Conservation (phyloP, 2,329 filamentous ascomycete genomes). For the Ascochyta rabiei region DNA sequence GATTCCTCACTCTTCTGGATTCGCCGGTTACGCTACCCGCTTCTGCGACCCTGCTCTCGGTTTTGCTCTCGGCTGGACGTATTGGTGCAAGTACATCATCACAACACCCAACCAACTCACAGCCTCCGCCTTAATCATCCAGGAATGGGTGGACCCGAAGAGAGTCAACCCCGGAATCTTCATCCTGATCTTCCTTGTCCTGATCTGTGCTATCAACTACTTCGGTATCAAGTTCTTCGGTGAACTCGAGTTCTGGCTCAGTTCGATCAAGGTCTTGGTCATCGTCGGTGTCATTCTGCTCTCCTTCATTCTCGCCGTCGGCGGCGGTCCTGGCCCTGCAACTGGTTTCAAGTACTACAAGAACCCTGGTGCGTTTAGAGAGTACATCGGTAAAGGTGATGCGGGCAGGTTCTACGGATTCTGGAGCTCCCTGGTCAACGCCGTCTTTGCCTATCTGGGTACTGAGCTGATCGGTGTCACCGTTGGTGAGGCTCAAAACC, state of each 20-base stretch:
- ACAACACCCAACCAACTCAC: constrained; percentile 85
- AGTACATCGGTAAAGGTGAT: constrained; percentile 43
- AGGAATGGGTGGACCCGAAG: constrained; percentile 73
- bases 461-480: constrained; percentile 78
- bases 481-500: constrained; percentile 80
- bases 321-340: constrained; percentile 49
- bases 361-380: constrained; percentile 53
- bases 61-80: constrained; percentile 72
- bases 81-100: constrained; percentile 79
- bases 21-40: constrained; percentile 79
- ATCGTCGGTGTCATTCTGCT: constrained; percentile 55
- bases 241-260: constrained; percentile 58
- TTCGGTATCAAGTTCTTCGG: constrained; percentile 64
- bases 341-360: constrained; percentile 56
- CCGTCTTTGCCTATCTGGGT: constrained; percentile 77
- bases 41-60: constrained; percentile 83
- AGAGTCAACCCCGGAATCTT: constrained; percentile 78
- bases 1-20: constrained; percentile 78
- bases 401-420: constrained; percentile 54
- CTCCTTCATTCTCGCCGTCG: constrained; percentile 52
- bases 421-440: constrained; percentile 75
- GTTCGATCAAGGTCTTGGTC: constrained; percentile 54
- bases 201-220: constrained; percentile 54
- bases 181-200: constrained; percentile 65
- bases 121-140: constrained; percentile 77